Evolutionary conservation across 2,329 filamentous ascomycete species (phyloP).

Genomic region (Bipolaris cookei): DNA sequence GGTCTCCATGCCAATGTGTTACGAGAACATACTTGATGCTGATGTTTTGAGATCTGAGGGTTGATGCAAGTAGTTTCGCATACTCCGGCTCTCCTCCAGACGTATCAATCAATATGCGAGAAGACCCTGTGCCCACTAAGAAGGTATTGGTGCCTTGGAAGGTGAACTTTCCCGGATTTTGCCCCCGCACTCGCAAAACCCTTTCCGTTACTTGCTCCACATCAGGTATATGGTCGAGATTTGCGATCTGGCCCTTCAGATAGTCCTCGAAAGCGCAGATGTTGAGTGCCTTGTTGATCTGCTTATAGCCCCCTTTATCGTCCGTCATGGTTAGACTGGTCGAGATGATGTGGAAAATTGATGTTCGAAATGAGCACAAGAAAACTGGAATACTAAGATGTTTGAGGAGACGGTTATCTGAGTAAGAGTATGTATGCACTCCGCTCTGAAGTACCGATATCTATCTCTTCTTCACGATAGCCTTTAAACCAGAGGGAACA

Average conservation of each 20-base stretch:
- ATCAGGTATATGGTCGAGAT: constrained; percentile 48
- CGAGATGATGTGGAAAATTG: constrained; percentile 58
- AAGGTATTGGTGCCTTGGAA: constrained; percentile 13
- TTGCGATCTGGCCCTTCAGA: constrained; percentile 49
- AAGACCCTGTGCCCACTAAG: not conserved
- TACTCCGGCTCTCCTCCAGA: constrained; percentile 35
- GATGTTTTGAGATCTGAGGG: constrained; percentile 38
- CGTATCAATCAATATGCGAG: constrained; percentile 74
- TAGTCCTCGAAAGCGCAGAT: constrained; percentile 59
- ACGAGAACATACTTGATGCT: constrained; percentile 45
- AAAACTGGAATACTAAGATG: not conserved
- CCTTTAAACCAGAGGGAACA: not conserved
- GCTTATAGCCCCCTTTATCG: constrained; percentile 49
- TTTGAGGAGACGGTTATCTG: not conserved
- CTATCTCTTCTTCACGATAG: not conserved
- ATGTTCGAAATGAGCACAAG: not conserved
- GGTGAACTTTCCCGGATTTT: constrained; percentile 53
- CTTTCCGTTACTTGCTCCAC: constrained; percentile 53
- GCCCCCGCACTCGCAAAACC: constrained; percentile 54
- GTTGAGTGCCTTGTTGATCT: constrained; percentile 59
- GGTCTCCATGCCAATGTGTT: constrained; percentile 56
- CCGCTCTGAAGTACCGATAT: not conserved
- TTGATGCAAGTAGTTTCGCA: constrained; percentile 44
- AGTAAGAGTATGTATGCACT: no score
- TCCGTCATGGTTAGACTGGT: not conserved